phyloP scores from a whole-genome alignment of 2,329 filamentous ascomycete genomes.

The Microthyrium microscopicum region DNA sequence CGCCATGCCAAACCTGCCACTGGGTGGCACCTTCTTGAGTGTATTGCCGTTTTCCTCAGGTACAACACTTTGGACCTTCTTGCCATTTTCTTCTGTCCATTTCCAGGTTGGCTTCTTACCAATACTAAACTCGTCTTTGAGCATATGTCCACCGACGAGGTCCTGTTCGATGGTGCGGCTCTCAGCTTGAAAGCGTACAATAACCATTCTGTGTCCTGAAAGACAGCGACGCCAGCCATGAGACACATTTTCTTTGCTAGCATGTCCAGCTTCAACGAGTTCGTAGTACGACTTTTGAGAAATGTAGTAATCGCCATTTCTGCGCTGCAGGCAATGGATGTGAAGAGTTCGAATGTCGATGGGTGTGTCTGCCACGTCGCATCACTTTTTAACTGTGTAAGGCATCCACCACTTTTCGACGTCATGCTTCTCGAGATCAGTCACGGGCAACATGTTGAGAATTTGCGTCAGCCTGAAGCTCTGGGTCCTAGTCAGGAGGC shows the following conservation, averaged over 20 bases:
- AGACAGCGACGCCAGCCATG: conserved; percentile 73
- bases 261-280: conserved; percentile 43
- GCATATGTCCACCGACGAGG: conserved; percentile 57
- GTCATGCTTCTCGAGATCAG: too few species aligned
- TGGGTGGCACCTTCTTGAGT: conserved; percentile 45
- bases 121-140: conserved; percentile 37
- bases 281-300: conserved; percentile 62
- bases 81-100: conserved; percentile 19
- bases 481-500: too few species aligned
- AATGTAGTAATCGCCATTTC: conserved; percentile 68
- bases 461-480: too few species aligned
- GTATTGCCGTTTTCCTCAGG: not conserved
- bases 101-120: conserved; percentile 13
- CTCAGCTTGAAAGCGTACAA: conserved; percentile 59
- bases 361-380: too few species aligned
- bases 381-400: too few species aligned
- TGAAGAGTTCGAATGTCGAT: too few species aligned
- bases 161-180: conserved; percentile 52
- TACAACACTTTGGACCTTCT: conserved; percentile 9
- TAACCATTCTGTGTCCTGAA: conserved; percentile 65
- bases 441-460: too few species aligned
- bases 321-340: conserved; percentile 67
- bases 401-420: too few species aligned
- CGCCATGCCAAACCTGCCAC: conserved; percentile 52
- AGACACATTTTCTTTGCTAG: conserved; percentile 59